A percentile compares a stretch with the other conserved stretches of the same genome.
Evolutionary conservation across 2,329 filamentous ascomycete genomes (phyloP).

Genomic region (Botrytis paeoniae): DNA sequence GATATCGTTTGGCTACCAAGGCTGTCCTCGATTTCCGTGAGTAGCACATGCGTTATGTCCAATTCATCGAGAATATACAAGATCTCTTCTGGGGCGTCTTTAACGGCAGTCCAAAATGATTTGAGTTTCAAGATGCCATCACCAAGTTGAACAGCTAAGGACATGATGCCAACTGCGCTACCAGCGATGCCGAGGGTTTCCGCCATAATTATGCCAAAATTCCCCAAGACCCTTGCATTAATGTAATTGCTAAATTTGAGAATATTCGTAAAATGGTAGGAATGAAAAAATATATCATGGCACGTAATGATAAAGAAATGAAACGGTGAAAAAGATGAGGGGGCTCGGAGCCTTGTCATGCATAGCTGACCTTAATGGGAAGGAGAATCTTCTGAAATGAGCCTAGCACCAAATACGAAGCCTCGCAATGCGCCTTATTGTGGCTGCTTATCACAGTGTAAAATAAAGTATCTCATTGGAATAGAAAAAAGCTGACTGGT

Average conservation of each 20-base stretch:
- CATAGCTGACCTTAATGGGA: not conserved
- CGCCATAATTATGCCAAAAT: not conserved
- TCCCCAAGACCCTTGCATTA: too few relatives aligned
- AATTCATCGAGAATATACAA: not conserved
- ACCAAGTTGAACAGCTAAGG: not conserved
- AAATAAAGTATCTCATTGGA: not conserved
- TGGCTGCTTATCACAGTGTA: not conserved
- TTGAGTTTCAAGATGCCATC: slow-evolving; percentile 10
- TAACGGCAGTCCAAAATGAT: not conserved
- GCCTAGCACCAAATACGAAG: not conserved
- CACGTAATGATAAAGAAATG: not conserved
- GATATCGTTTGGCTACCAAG: not conserved
- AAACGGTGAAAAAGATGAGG: not conserved
- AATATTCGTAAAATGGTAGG: not conserved
- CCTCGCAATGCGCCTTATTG: not conserved
- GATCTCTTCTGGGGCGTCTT: slow-evolving; percentile 1
- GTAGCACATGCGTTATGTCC: not conserved
- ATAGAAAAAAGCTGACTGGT: too few relatives aligned
- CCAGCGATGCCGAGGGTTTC: not conserved
- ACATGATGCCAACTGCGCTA: slow-evolving; percentile 4
- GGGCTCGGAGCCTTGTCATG: not conserved
- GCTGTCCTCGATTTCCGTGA: not conserved
- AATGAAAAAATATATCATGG: not conserved
- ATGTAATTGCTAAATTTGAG: too few relatives aligned
- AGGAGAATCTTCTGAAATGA: not conserved